Evolutionary conservation across 2,329 filamentous ascomycete genomes (phyloP).

Genomic region (Verruconis gallopava): DNA sequence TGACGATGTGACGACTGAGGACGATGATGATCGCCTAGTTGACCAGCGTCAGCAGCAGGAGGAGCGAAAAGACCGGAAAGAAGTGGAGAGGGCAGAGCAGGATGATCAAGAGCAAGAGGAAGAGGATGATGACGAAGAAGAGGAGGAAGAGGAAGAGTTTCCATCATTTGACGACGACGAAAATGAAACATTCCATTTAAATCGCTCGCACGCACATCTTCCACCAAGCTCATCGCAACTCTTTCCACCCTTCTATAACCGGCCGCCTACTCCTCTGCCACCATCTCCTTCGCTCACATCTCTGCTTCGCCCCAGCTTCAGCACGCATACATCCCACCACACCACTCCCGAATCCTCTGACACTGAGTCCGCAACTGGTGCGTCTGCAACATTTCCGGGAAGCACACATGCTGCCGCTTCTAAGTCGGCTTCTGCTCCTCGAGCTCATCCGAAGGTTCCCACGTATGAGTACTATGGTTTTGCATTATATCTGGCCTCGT

Average conservation of each 20-base stretch:
- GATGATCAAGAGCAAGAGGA: slow-evolving; percentile 4
- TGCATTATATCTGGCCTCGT: slow-evolving; percentile 84
- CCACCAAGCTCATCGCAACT: slow-evolving; percentile 17
- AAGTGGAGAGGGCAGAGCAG: slow-evolving; percentile 13
- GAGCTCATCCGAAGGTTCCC: slow-evolving; percentile 84
- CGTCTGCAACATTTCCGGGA: slow-evolving; percentile 23
- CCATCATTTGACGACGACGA: slow-evolving; percentile 15
- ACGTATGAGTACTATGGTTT: slow-evolving; percentile 99
- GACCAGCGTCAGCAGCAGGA: slow-evolving; percentile 26
- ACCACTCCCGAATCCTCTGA: slow-evolving; percentile 88
- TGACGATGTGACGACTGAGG: slow-evolving; percentile 10
- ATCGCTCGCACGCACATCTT: slow-evolving; percentile 33
- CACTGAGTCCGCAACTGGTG: slow-evolving; percentile 43
- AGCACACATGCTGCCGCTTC: slow-evolving; percentile 10
- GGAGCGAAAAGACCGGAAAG: slow-evolving; percentile 14
- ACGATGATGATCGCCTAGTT: slow-evolving; percentile 21
- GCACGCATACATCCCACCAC: slow-evolving; percentile 52
- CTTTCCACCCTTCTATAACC: slow-evolving; percentile 90
- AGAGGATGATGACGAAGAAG: slow-evolving; percentile 16
- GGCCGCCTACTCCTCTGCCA: slow-evolving; percentile 86
- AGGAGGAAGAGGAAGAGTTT: slow-evolving; percentile 10
- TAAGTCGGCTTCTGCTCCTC: slow-evolving; percentile 49
- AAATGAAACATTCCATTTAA: slow-evolving; percentile 28
- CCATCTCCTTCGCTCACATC: slow-evolving; percentile 88
- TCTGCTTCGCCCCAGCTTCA: slow-evolving; percentile 61